Evolutionary conservation across 2,329 filamentous ascomycete species (phyloP), one percentile per base, ranked within the genome.

Genomic region (Clarireedia hainanense): DNA sequence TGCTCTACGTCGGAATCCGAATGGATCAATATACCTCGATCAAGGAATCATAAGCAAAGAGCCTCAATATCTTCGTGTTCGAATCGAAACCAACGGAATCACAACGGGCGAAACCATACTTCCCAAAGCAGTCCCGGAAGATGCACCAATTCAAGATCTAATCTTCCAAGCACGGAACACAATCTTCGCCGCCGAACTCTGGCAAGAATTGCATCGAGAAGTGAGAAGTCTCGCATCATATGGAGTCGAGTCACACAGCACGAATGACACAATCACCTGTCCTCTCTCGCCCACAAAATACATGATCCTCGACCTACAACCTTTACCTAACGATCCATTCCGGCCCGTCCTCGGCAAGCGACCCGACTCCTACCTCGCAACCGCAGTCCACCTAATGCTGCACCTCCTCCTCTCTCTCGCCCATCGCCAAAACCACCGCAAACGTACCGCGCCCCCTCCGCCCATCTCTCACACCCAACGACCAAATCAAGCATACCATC

Each of bases 131-230:
- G 72, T 81, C 5, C 74, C 76, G 26, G 77, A 81, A 37, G 79
- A 85, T 39, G 76, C 78, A 2, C 75, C 80, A 1, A 74, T 91
- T 7, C 83, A 89, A 61, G 76, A 82, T 30, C 79, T 84, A 9
- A 88, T 95, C 34, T 80, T 85, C 17, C 81, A 88, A 63, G 87
- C 89, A 2, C 80, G 89, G 56, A 87, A 94, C 69, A 89, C 87
- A 50, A 77, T 92, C 20, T 91, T 89, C 64, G 84, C 88, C 27
- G 85, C 91, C 67, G 94, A 99, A 68, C 74, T 99, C 1, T 96
- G 91, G 79, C 85, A 95, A 63, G 94, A 99, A 71, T 76, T 97
- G 58, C 85, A 86, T 52, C 80, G 89, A 17, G 94, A 99, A 71
- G 84, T 88, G 0, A 85, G 91, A 15, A 78, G 79, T 0, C 75